phyloP scores from a whole-genome alignment of 768 basidiomycete species.

The Naganishia antarctica region DNA sequence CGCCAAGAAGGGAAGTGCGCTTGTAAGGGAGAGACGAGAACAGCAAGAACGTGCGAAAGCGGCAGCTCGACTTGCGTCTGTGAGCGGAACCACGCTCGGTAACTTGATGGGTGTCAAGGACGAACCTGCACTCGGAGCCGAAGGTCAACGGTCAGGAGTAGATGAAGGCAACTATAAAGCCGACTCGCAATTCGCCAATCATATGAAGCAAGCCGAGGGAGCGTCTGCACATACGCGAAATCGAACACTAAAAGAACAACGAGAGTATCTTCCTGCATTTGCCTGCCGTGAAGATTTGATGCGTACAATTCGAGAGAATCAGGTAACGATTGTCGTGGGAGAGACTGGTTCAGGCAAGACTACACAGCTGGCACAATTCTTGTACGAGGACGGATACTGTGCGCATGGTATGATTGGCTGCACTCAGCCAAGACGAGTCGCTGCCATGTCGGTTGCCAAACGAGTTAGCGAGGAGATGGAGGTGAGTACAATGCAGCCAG shows the following conservation, averaged over 20 bases:
- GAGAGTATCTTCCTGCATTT: slow-evolving; percentile 95
- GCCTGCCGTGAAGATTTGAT: slow-evolving; percentile 91
- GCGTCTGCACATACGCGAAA: slow-evolving; percentile 75
- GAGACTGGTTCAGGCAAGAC: slow-evolving; percentile 99
- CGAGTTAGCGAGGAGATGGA: slow-evolving; percentile 99
- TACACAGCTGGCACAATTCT: slow-evolving; percentile 87
- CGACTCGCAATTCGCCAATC: slow-evolving; percentile 94
- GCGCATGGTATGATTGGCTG: slow-evolving; percentile 85
- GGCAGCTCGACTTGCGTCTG: slow-evolving; percentile 84
- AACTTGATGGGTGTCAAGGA: slow-evolving; percentile 97
- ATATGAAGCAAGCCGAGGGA: slow-evolving; percentile 66
- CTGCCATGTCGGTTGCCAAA: slow-evolving; percentile 99
- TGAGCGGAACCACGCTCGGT: slow-evolving; percentile 89
- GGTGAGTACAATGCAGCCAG: slow-evolving; percentile 52
- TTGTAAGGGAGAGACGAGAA: slow-evolving; percentile 93
- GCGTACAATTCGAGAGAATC: slow-evolving; percentile 83
- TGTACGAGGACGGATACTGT: slow-evolving; percentile 96
- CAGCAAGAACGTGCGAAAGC: slow-evolving; percentile 90
- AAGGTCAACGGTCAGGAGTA: slow-evolving; percentile 52
- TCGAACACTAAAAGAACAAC: slow-evolving; percentile 84
- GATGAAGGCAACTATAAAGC: slow-evolving; percentile 65
- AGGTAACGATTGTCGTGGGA: slow-evolving; percentile 95
- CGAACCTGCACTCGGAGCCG: slow-evolving; percentile 73
- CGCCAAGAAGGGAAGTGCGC: slow-evolving; percentile 88
- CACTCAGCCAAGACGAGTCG: slow-evolving; percentile 96